Percentiles rank a stretch among this genome's conserved stretches.
Conservation (phyloP, 768 basidiomycete genomes). For the Leccinum broughii region DNA sequence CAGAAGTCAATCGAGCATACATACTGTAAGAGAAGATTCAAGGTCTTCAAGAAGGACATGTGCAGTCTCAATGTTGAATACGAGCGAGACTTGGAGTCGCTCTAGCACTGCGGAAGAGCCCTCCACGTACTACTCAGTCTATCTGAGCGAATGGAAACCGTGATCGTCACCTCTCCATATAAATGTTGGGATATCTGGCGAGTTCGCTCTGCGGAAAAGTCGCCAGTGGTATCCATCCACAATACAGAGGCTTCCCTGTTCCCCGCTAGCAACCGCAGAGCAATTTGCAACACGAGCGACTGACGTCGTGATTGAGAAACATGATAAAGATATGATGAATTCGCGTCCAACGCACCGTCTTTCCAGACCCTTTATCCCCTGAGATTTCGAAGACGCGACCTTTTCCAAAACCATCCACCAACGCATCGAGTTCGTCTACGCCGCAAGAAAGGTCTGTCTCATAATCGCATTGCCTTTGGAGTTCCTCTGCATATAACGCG, state of each 20-base stretch:
- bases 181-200: constrained; percentile 36
- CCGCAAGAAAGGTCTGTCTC: constrained; percentile 34
- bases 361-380: constrained; percentile 64
- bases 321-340: background rate
- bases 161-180: constrained; percentile 27
- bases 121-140: constrained; percentile 25
- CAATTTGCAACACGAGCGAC: constrained; percentile 61
- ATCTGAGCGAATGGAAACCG: background rate
- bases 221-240: constrained; percentile 76
- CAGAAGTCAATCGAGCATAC: constrained; percentile 3
- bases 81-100: constrained; percentile 56
- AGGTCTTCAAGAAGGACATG: constrained; percentile 51
- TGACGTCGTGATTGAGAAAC: constrained; percentile 29
- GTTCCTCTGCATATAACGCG: constrained; percentile 22
- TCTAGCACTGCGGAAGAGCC: constrained; percentile 42
- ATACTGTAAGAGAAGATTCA: constrained; percentile 31
- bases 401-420: constrained; percentile 52
- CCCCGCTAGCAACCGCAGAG: constrained; percentile 50
- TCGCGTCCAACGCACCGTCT: constrained; percentile 52
- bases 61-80: constrained; percentile 58
- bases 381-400: constrained; percentile 66
- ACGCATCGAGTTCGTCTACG: constrained; percentile 48
- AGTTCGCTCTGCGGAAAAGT: constrained; percentile 57
- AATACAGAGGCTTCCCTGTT: constrained; percentile 41
- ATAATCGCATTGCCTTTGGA: constrained; percentile 13